These are phyloP conservation scores for Diospyros kaki DNA, from an alignment of 148 eudicot genomes.

Conservation along the genomic window DNA sequence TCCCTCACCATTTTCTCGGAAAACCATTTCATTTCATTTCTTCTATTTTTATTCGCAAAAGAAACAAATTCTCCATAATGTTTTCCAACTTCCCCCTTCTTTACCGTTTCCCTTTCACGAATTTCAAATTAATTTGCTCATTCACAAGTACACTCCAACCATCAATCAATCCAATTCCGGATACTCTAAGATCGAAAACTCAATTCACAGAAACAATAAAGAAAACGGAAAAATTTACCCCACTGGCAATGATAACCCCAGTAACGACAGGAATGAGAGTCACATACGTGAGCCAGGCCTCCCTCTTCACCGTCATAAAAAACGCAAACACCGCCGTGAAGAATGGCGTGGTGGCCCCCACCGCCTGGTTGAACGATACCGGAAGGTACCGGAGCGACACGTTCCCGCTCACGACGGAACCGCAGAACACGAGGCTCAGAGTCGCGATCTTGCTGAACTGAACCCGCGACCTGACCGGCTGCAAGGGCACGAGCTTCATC, in stretches of 20 bases:
- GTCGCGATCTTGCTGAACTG: constrained; percentile 66
- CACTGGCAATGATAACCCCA: constrained; percentile 80
- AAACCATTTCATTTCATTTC: too few species aligned
- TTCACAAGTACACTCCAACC: background rate
- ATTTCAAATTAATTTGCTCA: background rate
- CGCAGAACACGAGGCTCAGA: constrained; percentile 60
- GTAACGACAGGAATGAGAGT: constrained; percentile 76
- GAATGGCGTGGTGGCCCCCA: constrained; percentile 85
- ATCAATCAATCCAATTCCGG: background rate
- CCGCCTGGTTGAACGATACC: constrained; percentile 73
- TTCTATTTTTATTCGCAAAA: too few species aligned
- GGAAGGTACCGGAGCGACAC: constrained; percentile 69
- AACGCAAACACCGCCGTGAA: constrained; percentile 78
- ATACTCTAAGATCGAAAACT: background rate
- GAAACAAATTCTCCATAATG: background rate
- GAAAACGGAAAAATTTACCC: constrained; percentile 37
- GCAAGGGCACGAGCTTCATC: constrained; percentile 71
- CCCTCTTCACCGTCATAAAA: constrained; percentile 60
- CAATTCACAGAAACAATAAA: background rate
- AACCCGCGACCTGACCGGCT: constrained; percentile 53
- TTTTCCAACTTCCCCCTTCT: too few species aligned
- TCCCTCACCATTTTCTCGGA: too few species aligned
- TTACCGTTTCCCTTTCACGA: background rate
- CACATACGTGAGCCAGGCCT: constrained; percentile 64
- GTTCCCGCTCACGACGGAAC: constrained; percentile 76